Evolutionary conservation across 352 stramenopile genomes (phyloP).

Genomic region (Blastocystis sp.): DNA sequence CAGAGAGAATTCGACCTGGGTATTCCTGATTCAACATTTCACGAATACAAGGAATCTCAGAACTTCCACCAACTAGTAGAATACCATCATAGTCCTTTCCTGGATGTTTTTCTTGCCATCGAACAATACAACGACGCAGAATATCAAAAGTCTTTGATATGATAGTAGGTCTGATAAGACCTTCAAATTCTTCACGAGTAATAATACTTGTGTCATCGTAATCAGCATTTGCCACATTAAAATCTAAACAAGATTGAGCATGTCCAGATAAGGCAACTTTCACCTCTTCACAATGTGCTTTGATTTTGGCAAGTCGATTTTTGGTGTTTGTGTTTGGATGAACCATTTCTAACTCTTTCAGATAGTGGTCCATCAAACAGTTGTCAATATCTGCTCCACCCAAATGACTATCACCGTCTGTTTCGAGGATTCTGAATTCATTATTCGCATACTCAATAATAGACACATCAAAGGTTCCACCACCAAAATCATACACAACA

Average conservation of each 20-base stretch:
- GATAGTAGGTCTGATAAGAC: neutral
- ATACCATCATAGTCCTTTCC: neutral
- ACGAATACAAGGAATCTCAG: neutral
- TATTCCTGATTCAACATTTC: neutral
- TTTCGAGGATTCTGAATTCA: conserved; percentile 85
- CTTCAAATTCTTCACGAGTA: neutral
- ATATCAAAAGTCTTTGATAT: neutral
- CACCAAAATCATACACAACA: conserved; percentile 70
- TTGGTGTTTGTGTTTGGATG: neutral
- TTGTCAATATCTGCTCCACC: conserved; percentile 98
- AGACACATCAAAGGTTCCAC: conserved; percentile 86
- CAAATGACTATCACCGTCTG: conserved; percentile 96
- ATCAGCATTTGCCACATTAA: neutral
- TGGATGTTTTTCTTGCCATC: neutral
- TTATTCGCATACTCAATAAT: conserved; percentile 91
- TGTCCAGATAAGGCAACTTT: too few relatives aligned
- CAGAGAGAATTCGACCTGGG: neutral
- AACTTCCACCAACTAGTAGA: neutral
- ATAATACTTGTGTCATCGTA: neutral
- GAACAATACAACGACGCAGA: neutral
- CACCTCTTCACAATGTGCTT: neutral
- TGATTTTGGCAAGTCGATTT: neutral
- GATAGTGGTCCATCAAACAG: conserved; percentile 76
- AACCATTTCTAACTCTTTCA: neutral
- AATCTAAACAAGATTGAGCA: too few relatives aligned